phyloP scores from a whole-genome alignment of 78 protist genomes.

The Isochrysis galbana region DNA sequence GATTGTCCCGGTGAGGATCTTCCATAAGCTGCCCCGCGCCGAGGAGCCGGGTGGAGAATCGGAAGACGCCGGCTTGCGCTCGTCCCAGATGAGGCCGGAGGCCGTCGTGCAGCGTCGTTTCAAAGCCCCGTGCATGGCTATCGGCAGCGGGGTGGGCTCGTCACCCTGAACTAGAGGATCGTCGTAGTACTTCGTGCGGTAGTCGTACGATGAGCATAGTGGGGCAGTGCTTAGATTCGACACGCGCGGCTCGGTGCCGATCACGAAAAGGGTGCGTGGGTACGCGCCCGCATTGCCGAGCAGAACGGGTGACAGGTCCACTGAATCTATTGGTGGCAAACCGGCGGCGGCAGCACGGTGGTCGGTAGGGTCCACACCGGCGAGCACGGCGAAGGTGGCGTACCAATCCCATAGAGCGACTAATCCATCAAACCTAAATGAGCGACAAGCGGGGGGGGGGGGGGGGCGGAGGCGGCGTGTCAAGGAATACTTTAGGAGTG shows the following conservation, averaged over 20 bases:
- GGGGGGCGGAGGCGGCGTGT: too few species aligned
- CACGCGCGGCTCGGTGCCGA: background rate
- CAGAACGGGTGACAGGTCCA: conserved; percentile 22
- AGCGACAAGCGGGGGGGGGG: too few species aligned
- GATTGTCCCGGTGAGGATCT: background rate
- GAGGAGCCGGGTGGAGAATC: too few species aligned
- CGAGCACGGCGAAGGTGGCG: conserved; percentile 43
- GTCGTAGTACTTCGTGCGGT: background rate
- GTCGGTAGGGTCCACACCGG: conserved; percentile 43
- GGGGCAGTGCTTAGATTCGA: background rate
- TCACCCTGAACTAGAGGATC: background rate
- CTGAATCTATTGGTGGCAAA: conserved; percentile 34
- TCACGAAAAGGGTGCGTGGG: background rate
- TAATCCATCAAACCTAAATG: background rate
- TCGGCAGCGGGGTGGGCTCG: background rate
- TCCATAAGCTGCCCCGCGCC: background rate
- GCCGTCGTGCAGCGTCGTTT: background rate
- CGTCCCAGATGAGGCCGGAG: background rate
- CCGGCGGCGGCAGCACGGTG: background rate
- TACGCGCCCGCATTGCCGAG: background rate
- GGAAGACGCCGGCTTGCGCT: too few species aligned
- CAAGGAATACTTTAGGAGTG: too few species aligned
- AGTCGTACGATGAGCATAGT: background rate
- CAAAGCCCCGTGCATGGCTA: background rate
- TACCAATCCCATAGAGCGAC: conserved; percentile 44